Base-by-base conservation (phyloP, 495 filamentous ascomycete species). In the Daldinia bambusicola region DNA sequence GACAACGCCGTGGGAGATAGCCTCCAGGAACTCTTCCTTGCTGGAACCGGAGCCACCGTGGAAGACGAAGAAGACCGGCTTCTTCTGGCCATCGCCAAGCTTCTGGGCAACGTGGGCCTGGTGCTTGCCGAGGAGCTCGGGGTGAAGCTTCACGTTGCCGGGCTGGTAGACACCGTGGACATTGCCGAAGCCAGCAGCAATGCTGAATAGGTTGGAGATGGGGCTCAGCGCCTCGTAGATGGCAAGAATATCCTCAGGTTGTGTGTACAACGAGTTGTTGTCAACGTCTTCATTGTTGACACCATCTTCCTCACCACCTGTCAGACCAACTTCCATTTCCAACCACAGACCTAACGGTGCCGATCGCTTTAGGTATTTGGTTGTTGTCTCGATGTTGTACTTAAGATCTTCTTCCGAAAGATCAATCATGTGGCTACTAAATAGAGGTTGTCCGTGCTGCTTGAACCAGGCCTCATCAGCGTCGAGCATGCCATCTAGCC, bases 101-200 rank as follows among this genome's bases (percentile, higher is more conserved):
- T 94, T 83, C 84, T 94, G 88, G 81, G 91, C 88, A 76, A 97
- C 93, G 80, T 91, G 92, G 70, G 85, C 86, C 84, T 99, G 95
- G 88, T 99, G 96, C 88, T 97, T 95, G 77, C 85, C 85, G 66
- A 99, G 90, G 36, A 98, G 88, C 83, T 96, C 93, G 55, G 95
- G 95, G 83, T 97, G 93, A 43, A 98, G 90, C 79, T 90, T 90
- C 79, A 98, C 95, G 80, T 99, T 99, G 69, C 96, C 95, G 62
- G 96, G 96, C 84, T 97, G 95, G 88, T 99, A 98, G 68, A 99
- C 95, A 81, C 95, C 95, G 87, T 99, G 96, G 34, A 98, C 95
- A 80, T 99, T 99, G 76, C 95, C 95, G 85, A 98, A 98, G 72
- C 93, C 95, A 78, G 95, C 95, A 75, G 96, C 96, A 78, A 98